phyloP scores from a whole-genome alignment of 2,329 filamentous ascomycete genomes.

The Leptographium radiaticola region DNA sequence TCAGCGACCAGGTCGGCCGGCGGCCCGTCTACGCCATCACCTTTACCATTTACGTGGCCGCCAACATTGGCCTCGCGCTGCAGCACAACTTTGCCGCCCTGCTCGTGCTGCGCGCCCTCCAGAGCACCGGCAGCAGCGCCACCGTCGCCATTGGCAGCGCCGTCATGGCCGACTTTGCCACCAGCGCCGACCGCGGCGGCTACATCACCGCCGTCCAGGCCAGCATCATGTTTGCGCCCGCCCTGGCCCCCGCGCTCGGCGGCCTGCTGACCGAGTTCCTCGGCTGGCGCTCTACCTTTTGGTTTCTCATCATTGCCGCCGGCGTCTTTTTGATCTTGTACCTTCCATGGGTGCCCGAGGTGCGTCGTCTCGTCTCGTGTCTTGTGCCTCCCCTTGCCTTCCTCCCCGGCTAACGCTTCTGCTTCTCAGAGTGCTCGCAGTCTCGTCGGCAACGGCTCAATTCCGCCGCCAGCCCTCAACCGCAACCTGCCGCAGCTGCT shows the following conservation, averaged over 20 bases:
- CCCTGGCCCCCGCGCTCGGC: constrained; percentile 35
- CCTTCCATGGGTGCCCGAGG: constrained; percentile 13
- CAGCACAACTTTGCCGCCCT: constrained; percentile 30
- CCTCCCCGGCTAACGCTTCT: not conserved
- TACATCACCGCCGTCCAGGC: constrained; percentile 35
- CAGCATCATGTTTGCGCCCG: constrained; percentile 27
- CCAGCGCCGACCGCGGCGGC: constrained; percentile 40
- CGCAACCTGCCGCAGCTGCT: constrained; percentile 6
- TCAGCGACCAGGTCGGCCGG: constrained; percentile 34
- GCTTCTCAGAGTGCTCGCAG: constrained; percentile 19
- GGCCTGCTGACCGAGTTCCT: constrained; percentile 36
- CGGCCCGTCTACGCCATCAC: constrained; percentile 33
- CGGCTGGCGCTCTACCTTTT: constrained; percentile 42
- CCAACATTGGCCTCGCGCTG: constrained; percentile 31
- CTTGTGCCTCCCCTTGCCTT: not conserved
- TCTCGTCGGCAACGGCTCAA: constrained; percentile 32
- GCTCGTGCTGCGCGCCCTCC: constrained; percentile 33
- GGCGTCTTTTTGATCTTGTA: constrained; percentile 22
- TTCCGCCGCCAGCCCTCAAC: constrained; percentile 20
- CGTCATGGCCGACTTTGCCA: constrained; percentile 35
- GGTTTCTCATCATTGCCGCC: constrained; percentile 35
- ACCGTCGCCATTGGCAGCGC: constrained; percentile 39
- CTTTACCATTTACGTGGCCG: constrained; percentile 31
- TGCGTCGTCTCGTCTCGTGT: not conserved
- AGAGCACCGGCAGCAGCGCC: constrained; percentile 38